These are phyloP conservation scores for Irpex sp. DNA, from an alignment of 1,284 basidiomycete genomes.

Conservation along the genomic window DNA sequence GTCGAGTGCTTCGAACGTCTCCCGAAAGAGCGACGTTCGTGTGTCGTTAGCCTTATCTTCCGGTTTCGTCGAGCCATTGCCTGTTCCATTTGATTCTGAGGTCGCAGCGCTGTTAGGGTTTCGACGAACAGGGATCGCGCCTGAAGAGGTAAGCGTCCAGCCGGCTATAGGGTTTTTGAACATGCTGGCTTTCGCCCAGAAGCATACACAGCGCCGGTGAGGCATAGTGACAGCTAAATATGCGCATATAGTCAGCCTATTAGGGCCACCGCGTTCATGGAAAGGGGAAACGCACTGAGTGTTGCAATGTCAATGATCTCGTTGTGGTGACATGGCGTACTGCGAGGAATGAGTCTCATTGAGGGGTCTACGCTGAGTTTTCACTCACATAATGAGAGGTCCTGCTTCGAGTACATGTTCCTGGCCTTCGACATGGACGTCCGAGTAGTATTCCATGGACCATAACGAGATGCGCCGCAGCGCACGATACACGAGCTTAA, in stretches of 20 bases:
- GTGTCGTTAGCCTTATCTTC: constrained; percentile 4
- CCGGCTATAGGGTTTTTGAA: constrained; percentile 76
- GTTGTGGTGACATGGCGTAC: constrained; percentile 84
- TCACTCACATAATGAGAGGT: constrained; percentile 81
- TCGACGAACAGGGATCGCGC: constrained; percentile 93
- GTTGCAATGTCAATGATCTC: constrained; percentile 87
- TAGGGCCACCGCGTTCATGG: not conserved
- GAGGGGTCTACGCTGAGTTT: no score
- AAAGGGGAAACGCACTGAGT: constrained; percentile 54
- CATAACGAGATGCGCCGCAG: constrained; percentile 66
- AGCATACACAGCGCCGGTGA: constrained; percentile 76
- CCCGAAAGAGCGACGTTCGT: constrained; percentile 65
- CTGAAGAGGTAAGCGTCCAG: constrained; percentile 78
- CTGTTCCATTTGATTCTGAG: constrained; percentile 6
- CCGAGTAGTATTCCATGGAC: constrained; percentile 66
- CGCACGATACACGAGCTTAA: constrained; percentile 54
- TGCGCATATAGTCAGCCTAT: constrained; percentile 12
- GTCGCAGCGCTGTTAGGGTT: constrained; percentile 55
- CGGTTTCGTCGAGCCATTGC: constrained; percentile 11
- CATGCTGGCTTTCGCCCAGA: constrained; percentile 88
- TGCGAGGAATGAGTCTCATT: constrained; percentile 24
- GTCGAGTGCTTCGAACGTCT: constrained; percentile 84
- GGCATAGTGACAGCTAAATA: constrained; percentile 71
- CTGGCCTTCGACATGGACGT: constrained; percentile 58
- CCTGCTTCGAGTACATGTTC: constrained; percentile 83